A percentile compares a stretch with the other conserved stretches of the same genome.
These are phyloP conservation scores for Sugiyamaella xylanicola DNA, from an alignment of 1,139 yeast genomes.

Conservation along the genomic window DNA sequence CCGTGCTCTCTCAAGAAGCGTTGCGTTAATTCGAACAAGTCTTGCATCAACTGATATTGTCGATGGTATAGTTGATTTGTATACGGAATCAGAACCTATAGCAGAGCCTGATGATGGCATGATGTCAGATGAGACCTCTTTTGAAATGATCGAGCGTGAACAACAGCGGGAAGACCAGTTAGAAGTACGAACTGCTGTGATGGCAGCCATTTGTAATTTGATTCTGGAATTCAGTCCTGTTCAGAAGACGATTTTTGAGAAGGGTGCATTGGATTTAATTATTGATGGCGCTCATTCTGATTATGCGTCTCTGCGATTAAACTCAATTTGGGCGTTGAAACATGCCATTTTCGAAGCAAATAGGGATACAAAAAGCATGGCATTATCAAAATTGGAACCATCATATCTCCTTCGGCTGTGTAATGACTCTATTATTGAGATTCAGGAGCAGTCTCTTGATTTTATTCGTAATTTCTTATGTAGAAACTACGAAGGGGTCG, in stretches of 20 bases:
- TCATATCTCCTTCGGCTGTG: slow-evolving; percentile 54
- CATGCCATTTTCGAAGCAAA: slow-evolving; percentile 54
- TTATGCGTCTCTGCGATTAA: slow-evolving; percentile 46
- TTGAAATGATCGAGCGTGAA: slow-evolving; percentile 26
- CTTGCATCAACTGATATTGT: slow-evolving; percentile 61
- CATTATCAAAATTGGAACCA: slow-evolving; percentile 52
- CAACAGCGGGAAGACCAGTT: slow-evolving; percentile 42
- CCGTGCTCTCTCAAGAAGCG: slow-evolving; percentile 75
- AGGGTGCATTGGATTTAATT: slow-evolving; percentile 56
- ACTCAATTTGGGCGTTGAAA: slow-evolving; percentile 58
- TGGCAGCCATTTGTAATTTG: slow-evolving; percentile 75
- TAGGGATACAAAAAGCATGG: slow-evolving; percentile 38
- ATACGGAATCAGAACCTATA: slow-evolving; percentile 31
- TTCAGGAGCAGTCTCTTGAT: slow-evolving; percentile 70
- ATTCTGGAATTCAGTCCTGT: slow-evolving; percentile 80
- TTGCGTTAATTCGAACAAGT: slow-evolving; percentile 66
- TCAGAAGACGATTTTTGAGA: slow-evolving; percentile 57
- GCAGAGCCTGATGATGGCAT: slow-evolving; percentile 34
- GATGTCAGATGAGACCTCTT: slow-evolving; percentile 19
- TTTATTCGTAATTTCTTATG: slow-evolving; percentile 76
- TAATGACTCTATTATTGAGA: slow-evolving; percentile 51
- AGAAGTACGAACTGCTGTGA: slow-evolving; percentile 57
- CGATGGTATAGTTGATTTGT: slow-evolving; percentile 49
- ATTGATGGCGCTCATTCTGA: slow-evolving; percentile 42
- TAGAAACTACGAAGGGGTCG: slow-evolving; percentile 58